phyloP scores from a whole-genome alignment of 208 protist genomes.

The Leishmania major region DNA sequence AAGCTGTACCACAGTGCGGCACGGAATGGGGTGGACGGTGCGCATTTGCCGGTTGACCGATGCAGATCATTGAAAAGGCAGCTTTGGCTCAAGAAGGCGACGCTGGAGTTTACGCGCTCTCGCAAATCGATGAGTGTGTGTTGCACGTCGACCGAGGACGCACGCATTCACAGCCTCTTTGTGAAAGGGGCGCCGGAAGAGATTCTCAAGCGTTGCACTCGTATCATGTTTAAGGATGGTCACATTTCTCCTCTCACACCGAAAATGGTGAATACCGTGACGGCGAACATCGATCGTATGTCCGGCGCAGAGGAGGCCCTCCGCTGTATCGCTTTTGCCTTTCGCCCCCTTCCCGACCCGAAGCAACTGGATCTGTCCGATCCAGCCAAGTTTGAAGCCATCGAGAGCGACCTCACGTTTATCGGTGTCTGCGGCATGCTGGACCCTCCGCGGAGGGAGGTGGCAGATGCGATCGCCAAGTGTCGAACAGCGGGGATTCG shows the following conservation, averaged over 20 bases:
- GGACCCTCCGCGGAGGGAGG: slow-evolving; percentile 94
- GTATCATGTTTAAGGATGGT: slow-evolving; percentile 60
- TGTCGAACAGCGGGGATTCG: slow-evolving; percentile 96
- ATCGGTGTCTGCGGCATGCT: slow-evolving; percentile 93
- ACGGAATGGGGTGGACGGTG: background rate
- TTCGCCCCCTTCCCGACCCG: slow-evolving; percentile 41
- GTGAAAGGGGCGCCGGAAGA: slow-evolving; percentile 96
- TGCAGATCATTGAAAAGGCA: slow-evolving; percentile 31
- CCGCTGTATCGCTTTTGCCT: slow-evolving; percentile 85
- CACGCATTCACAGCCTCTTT: slow-evolving; percentile 60
- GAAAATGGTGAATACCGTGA: slow-evolving; percentile 28
- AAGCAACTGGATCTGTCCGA: slow-evolving; percentile 51
- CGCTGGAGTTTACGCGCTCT: slow-evolving; percentile 95
- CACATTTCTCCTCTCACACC: slow-evolving; percentile 44
- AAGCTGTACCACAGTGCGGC: slow-evolving; percentile 72
- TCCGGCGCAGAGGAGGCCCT: slow-evolving; percentile 63
- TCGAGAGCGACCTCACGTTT: slow-evolving; percentile 91
- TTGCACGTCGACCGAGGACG: slow-evolving; percentile 35
- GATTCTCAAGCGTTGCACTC: slow-evolving; percentile 87
- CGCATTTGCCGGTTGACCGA: slow-evolving; percentile 26
- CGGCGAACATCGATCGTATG: slow-evolving; percentile 53
- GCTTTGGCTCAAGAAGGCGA: slow-evolving; percentile 66
- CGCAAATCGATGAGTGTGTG: slow-evolving; percentile 96
- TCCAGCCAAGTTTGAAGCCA: slow-evolving; percentile 63
- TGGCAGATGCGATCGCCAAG: slow-evolving; percentile 84